A percentile compares a stretch with the other conserved stretches of the same genome.
These are phyloP conservation scores for Calocybe cyanea DNA, from an alignment of 768 basidiomycete species.

Conservation along the genomic window DNA sequence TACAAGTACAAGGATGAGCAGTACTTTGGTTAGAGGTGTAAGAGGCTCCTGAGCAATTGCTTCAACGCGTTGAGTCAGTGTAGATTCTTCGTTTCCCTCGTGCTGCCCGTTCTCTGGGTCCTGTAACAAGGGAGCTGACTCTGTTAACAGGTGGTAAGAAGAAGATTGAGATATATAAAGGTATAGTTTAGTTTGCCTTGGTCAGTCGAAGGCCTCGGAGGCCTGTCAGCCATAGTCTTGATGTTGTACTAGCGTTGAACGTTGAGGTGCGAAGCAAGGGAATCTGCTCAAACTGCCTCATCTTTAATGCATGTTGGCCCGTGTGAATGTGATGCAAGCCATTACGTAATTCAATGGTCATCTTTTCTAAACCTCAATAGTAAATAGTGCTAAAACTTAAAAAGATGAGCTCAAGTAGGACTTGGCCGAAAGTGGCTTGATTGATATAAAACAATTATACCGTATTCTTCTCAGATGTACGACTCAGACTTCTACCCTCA, in stretches of 20 bases:
- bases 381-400: too few relatives aligned
- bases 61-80: constrained; percentile 46
- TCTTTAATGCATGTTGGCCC: neutral
- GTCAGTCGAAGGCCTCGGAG: constrained; percentile 51
- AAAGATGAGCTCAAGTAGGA: too few relatives aligned
- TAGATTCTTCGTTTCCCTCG: constrained; percentile 19
- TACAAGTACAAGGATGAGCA: constrained; percentile 69
- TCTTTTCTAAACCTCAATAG: too few relatives aligned
- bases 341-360: too few relatives aligned
- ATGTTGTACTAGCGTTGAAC: neutral
- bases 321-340: neutral
- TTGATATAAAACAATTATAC: too few relatives aligned
- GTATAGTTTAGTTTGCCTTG: constrained; percentile 36
- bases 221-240: constrained; percentile 49
- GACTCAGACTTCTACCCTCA: constrained; percentile 53
- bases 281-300: neutral
- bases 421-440: too few relatives aligned
- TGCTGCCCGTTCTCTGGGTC: constrained; percentile 39
- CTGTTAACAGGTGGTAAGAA: constrained; percentile 30
- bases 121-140: constrained; percentile 61
- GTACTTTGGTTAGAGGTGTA: constrained; percentile 78
- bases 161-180: neutral
- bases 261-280: neutral
- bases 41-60: constrained; percentile 71
- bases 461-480: too few relatives aligned